These are phyloP conservation scores for Sporothrix euskadiensis DNA, from an alignment of 2,329 filamentous ascomycete species.

Conservation along the genomic window DNA sequence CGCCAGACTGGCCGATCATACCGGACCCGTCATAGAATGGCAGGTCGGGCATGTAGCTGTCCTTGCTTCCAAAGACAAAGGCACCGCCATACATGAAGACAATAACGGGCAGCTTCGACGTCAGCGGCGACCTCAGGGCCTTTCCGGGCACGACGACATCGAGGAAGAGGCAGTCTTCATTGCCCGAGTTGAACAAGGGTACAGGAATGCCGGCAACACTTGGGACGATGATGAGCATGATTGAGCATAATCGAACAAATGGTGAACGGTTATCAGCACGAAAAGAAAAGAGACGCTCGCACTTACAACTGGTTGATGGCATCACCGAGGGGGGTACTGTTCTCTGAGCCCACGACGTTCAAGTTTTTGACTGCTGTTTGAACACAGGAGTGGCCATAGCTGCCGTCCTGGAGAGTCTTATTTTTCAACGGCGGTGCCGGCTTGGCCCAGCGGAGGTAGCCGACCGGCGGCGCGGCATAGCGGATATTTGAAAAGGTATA, in stretches of 20 bases:
- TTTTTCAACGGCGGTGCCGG: slow-evolving; percentile 41
- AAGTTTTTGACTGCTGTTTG: slow-evolving; percentile 36
- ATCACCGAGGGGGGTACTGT: slow-evolving; percentile 39
- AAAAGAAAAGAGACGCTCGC: background rate
- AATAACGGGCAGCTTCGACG: slow-evolving; percentile 45
- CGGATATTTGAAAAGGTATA: slow-evolving; percentile 48
- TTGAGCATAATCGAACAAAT: background rate
- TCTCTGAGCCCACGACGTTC: slow-evolving; percentile 40
- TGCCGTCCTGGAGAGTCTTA: slow-evolving; percentile 36
- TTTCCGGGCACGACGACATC: slow-evolving; percentile 51
- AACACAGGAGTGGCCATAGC: slow-evolving; percentile 35
- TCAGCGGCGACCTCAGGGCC: slow-evolving; percentile 41
- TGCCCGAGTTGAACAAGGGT: slow-evolving; percentile 37
- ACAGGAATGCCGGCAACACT: slow-evolving; percentile 40
- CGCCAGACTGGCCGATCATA: slow-evolving; percentile 40
- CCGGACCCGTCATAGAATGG: slow-evolving; percentile 45
- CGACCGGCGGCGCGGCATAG: slow-evolving; percentile 47
- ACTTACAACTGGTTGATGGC: slow-evolving; percentile 42
- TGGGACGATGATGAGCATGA: background rate
- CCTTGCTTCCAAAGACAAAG: slow-evolving; percentile 48
- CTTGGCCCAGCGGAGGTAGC: slow-evolving; percentile 45
- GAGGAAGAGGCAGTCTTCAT: slow-evolving; percentile 53
- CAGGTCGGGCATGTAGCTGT: slow-evolving; percentile 39
- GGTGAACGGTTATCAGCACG: background rate
- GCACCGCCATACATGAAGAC: slow-evolving; percentile 51